Evolutionary conservation across 2,329 filamentous ascomycete species (phyloP).

Genomic region (Dothidotthia symphoricarpi): DNA sequence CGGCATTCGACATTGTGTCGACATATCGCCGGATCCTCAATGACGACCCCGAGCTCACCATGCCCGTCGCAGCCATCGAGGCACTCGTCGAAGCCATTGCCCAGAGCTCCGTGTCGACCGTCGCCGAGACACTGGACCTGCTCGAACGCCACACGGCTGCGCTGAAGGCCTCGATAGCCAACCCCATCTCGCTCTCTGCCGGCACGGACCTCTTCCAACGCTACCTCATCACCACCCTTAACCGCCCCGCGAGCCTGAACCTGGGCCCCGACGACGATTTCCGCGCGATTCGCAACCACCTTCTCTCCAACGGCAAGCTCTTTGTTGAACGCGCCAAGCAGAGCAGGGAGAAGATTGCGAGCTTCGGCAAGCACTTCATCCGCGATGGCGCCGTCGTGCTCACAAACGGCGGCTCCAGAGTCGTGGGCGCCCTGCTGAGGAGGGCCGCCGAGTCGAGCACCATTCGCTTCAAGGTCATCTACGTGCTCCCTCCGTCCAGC

Average conservation of each 20-base stretch:
- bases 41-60: constrained; percentile 81
- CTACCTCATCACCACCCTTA: constrained; percentile 76
- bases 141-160: constrained; percentile 73
- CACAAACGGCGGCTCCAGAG: constrained; percentile 83
- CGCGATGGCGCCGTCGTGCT: constrained; percentile 77
- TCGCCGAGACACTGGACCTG: constrained; percentile 89
- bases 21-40: constrained; percentile 64
- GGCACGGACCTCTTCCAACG: constrained; percentile 95
- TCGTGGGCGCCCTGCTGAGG: constrained; percentile 74
- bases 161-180: constrained; percentile 75
- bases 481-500: constrained; percentile 48
- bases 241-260: constrained; percentile 48
- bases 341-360: constrained; percentile 77
- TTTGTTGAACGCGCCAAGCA: constrained; percentile 87
- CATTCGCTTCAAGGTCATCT: constrained; percentile 79
- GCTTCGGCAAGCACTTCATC: constrained; percentile 75
- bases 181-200: constrained; percentile 87
- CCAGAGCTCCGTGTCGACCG: constrained; percentile 75
- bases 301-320: constrained; percentile 79
- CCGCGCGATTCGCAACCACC: constrained; percentile 75
- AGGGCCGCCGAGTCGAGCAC: constrained; percentile 67
- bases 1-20: constrained; percentile 57
- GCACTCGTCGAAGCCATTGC: constrained; percentile 83
- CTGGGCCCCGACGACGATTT: constrained; percentile 65
- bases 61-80: constrained; percentile 93